These are phyloP conservation scores for Candida yuanshanica DNA, from an alignment of 805 yeast species.

Conservation along the genomic window DNA sequence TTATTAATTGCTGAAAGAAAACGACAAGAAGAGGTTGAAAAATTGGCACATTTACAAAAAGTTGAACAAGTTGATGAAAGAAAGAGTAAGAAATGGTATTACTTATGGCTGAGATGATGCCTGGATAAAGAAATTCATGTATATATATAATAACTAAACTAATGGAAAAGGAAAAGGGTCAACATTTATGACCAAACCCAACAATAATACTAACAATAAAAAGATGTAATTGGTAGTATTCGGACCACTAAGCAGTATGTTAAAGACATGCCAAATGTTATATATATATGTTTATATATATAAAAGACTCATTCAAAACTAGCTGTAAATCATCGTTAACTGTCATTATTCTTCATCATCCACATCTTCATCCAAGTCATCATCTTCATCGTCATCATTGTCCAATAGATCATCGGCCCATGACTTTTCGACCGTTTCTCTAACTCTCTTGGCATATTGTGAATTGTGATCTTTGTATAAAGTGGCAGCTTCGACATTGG, in stretches of 20 bases:
- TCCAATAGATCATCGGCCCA: slow-evolving; percentile 81
- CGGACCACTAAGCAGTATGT: too few species aligned
- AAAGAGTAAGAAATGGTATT: slow-evolving; percentile 21
- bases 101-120: slow-evolving; percentile 21
- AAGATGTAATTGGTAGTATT: neutral
- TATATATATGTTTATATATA: neutral
- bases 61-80: slow-evolving; percentile 1
- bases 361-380: slow-evolving; percentile 33
- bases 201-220: neutral
- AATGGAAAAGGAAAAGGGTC: neutral
- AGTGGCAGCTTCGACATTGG: slow-evolving; percentile 96
- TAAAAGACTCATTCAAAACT: too few species aligned
- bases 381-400: slow-evolving; percentile 37
- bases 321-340: neutral
- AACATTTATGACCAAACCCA: too few species aligned
- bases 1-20: slow-evolving; percentile 34
- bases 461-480: slow-evolving; percentile 91
- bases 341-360: slow-evolving; percentile 11
- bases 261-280: neutral
- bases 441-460: slow-evolving; percentile 85
- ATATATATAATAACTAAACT: neutral
- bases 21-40: slow-evolving; percentile 15
- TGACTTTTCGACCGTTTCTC: slow-evolving; percentile 90
- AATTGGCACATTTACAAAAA: slow-evolving; percentile 2
- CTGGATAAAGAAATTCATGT: neutral